phyloP scores from a whole-genome alignment of 805 yeast genomes.

The Naumovozyma castellii region DNA sequence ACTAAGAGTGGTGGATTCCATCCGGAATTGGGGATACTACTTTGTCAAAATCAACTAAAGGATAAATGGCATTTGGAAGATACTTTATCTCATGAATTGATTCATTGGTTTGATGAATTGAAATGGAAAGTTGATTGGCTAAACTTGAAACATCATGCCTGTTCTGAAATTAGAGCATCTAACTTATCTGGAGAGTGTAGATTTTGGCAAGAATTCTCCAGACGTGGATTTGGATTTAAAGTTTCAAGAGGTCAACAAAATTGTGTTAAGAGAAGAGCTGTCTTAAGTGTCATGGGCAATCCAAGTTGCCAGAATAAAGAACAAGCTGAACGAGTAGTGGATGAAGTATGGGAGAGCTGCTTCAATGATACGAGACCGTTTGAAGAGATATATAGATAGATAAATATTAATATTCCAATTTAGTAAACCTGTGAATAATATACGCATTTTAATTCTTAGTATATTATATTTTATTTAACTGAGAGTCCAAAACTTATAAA shows the following conservation, averaged over 20 bases:
- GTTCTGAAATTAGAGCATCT: conserved; percentile 91
- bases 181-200: conserved; percentile 93
- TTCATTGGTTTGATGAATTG: conserved; percentile 86
- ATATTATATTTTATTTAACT: too few relatives aligned
- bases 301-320: conserved; percentile 67
- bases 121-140: conserved; percentile 82
- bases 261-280: conserved; percentile 85
- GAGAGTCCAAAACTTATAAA: too few relatives aligned
- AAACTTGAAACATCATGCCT: conserved; percentile 86
- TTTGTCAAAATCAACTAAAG: conserved; percentile 74
- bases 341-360: conserved; percentile 86
- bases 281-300: conserved; percentile 73
- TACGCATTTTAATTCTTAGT: neutral
- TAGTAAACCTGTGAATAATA: conserved; percentile 4
- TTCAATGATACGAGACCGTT: conserved; percentile 93
- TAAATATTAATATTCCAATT: neutral
- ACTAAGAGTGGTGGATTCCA: conserved; percentile 85
- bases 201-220: conserved; percentile 68
- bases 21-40: conserved; percentile 75
- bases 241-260: conserved; percentile 79
- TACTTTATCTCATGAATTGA: conserved; percentile 82
- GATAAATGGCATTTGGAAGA: conserved; percentile 81
- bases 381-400: conserved; percentile 73
- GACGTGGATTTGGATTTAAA: conserved; percentile 32
- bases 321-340: conserved; percentile 71